Base-by-base conservation (phyloP, 345 rosid species). In the Moricandia moricandioides region DNA sequence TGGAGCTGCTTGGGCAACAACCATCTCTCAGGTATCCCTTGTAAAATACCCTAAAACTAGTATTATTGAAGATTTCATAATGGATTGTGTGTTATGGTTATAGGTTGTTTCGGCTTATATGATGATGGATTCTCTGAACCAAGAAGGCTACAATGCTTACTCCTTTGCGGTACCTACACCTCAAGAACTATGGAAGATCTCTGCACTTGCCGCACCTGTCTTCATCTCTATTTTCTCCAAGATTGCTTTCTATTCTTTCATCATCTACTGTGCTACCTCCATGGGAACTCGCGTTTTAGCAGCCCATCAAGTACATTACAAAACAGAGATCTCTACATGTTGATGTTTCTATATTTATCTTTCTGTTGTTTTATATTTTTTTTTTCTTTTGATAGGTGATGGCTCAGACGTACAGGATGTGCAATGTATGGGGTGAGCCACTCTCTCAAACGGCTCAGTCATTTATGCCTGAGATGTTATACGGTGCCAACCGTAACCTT, bases 1-100 rank as follows among this genome's bases (percentile, higher is more conserved):
- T n/a, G 98, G 98, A 52, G 97, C 97, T 34, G 98, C 98, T 67
- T 91, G 91, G 95, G 92, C 96, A 34, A 90, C 98, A 40, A 81
- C 88, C 86, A 84, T 77, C 51, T 94, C 98, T 49, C 98, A 94
- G 80, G 98, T 94, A 34, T 16, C 7, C 58, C n/a, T n/a, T n/a
- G n/a, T n/a, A n/a, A 45, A 13, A 35, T 2, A 67, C 34, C 30
- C 8, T 6, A 21, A 54, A 69, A 17, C 49, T 62, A 43, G 51
- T n/a, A n/a, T n/a, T n/a, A n/a, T 1, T 29, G 62, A 55, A 40
- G 49, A 47, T 18, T 62, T 63, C 62, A 73, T 54, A 14, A 51
- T 21, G 16, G 31, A 37, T 68, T 62, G 30, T 68, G 64, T 75
- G 17, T 35, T 60, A 37, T 21, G 24, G 34, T 49, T 78, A 16